Percentiles rank a stretch among this genome's conserved stretches.
These are phyloP conservation scores for Dipteronia dyeriana DNA, from an alignment of 345 rosid genomes.

Conservation along the genomic window DNA sequence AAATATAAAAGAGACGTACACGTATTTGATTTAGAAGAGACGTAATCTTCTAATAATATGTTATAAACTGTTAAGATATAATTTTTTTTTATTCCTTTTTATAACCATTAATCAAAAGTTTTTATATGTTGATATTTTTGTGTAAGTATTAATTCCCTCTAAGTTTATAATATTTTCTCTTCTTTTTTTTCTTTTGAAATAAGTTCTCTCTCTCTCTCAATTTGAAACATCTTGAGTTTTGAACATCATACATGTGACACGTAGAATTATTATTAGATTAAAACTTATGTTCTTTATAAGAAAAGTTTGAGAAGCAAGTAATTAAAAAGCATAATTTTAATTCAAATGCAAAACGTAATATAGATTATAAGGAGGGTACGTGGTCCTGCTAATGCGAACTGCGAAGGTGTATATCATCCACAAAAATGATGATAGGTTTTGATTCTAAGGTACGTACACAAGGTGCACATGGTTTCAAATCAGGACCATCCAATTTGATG, in stretches of 20 bases:
- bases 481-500: conserved; percentile 33
- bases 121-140: background rate
- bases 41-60: no score
- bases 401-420: conserved; percentile 25
- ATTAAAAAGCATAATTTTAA: background rate
- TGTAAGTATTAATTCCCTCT: background rate
- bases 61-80: no score
- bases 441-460: conserved; percentile 4
- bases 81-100: no score
- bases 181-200: no score
- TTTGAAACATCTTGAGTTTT: no score
- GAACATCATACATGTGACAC: background rate
- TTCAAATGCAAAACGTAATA: background rate
- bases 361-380: background rate
- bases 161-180: background rate
- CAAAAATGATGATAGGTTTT: conserved; percentile 20
- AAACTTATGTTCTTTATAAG: no score
- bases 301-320: no score
- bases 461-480: conserved; percentile 31
- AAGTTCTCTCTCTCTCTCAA: no score
- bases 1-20: no score
- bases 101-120: background rate
- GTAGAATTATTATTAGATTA: no score
- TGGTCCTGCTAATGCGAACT: conserved; percentile 21
- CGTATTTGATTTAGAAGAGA: no score